Evolutionary conservation across 2,329 filamentous ascomycete genomes (phyloP).

Genomic region (Microsporum audouinii): DNA sequence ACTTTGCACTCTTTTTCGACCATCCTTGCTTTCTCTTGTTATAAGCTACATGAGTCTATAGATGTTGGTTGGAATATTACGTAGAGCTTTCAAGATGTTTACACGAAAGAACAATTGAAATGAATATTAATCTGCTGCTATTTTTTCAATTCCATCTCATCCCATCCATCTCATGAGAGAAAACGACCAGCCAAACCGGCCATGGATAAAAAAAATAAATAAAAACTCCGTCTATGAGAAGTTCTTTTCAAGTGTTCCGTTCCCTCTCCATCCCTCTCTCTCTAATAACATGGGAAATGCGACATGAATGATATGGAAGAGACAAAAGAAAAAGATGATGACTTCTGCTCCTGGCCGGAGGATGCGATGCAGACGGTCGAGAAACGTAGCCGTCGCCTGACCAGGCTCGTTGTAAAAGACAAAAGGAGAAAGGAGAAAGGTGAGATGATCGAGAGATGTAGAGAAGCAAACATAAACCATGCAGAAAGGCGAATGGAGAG

Average conservation of each 20-base stretch:
- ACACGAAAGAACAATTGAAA: neutral
- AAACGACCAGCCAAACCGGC: slow-evolving; percentile 13
- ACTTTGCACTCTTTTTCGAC: too few species aligned
- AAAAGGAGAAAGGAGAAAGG: neutral
- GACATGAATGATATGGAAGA: slow-evolving; percentile 1
- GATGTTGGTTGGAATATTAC: neutral
- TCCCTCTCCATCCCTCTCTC: neutral
- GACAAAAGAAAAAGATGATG: neutral
- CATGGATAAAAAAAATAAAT: neutral
- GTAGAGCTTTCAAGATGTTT: neutral
- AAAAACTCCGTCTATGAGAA: neutral
- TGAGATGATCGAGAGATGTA: neutral
- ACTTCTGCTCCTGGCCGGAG: neutral
- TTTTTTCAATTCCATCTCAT: neutral
- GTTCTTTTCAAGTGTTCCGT: neutral
- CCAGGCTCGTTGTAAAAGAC: neutral
- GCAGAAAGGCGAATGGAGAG: too few species aligned
- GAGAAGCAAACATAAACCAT: neutral
- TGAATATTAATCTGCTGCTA: slow-evolving; percentile 8
- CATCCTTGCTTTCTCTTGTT: too few species aligned
- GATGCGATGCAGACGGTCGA: neutral
- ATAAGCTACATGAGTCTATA: too few species aligned
- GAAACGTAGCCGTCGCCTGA: neutral
- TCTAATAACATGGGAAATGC: neutral
- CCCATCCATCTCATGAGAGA: slow-evolving; percentile 24